Base-by-base conservation (phyloP, 306 rosid species). In the Cicer judaicum region DNA sequence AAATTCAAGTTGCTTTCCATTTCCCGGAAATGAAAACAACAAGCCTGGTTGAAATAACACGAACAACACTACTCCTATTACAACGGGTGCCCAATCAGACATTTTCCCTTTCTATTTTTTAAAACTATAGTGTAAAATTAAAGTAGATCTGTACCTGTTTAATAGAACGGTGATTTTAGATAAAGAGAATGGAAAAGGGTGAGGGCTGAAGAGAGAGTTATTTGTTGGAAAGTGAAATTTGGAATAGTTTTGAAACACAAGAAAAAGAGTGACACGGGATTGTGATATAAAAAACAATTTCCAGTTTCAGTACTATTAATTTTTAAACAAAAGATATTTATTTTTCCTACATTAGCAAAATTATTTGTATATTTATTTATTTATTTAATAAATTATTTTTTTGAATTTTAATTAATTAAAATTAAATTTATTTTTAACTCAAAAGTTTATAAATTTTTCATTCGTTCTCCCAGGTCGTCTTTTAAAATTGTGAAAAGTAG, bases 31-130 rank as follows among this genome's bases (percentile, higher is more conserved):
- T 29, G 92, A 74, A 60, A 92, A 94, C 5, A 94, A 85, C 15
- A 94, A 76, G 1, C 99, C 99, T 7, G 99, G 99, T 47, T 89
- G 91, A 7, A 94, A 97, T 7, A 94, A 87, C 56, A 94, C 92
- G 81, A 94, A 92, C 63, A 94, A 77, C 14, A 94, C 95, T 6
- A 94, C 97, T 0, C 97, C 99, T 9, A 94, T 82, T 24, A 94
- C n/a, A n/a, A 94, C 95, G 0, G 97, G 96, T 1, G 88, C 98
- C 99, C 99, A 92, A 79, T 94, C 99, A n/a, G 92, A 85, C 99
- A 94, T 93, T 73, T 67, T 29, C 24, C 0, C 2, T 8, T 11
- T 41, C 53, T 5, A 29, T 13, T 52, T 10, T 50, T 10, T 29
- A 2, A 2, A 24, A 29, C 36, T 29, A 3, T 29, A 29, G 1